Base-by-base conservation (phyloP, 371 early-diverging fungal genomes). In the Spraguea lophii region DNA sequence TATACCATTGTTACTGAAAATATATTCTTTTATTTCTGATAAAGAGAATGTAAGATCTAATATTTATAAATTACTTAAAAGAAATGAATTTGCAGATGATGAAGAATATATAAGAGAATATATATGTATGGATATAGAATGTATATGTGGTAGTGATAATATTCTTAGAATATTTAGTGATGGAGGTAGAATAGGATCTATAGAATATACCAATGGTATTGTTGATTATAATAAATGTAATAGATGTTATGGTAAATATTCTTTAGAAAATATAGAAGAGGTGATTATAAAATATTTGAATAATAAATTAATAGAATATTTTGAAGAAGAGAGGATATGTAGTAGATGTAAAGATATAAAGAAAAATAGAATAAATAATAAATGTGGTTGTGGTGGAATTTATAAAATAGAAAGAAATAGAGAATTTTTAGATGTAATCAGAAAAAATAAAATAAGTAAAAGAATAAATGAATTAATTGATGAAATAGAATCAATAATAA, bases 301-400 rank as follows among this genome's bases (percentile, higher is more conserved):
- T 43, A 13, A 43, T 10, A 21, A 12, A 16, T 10, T 21, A 4
- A 16, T 10, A 4, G n/a, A n/a, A 4, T 10, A 37, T 10, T 37
- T 51, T 15, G 2, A 19, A 12, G 23, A 53, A 10, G 53, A 59
- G 17, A 32, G n/a, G 13, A 49, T 21, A 30, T 60, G 65, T 37
- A 22, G n/a, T 19, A 53, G 23, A 24, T 65, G 65, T 46, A 44
- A 21, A 3, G 26, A 6, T 30, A 19, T 36, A 21, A 53, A 52
- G 17, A 57, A 65, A 23, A 46, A 34, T 44, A 59, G 22, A 38
- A 42, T 60, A 21, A 41, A 36, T 1, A 55, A 50, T 6, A 32
- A 49, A 24, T 65, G 65, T 35, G 19, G 23, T 2, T 65, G 65
- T 55, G 65, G 65, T 10, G 65, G 65, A 23, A 42, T 16, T 6